Evolutionary conservation across 1,139 yeast species (phyloP).

Genomic region (Scheffersomyces parashehatae): DNA sequence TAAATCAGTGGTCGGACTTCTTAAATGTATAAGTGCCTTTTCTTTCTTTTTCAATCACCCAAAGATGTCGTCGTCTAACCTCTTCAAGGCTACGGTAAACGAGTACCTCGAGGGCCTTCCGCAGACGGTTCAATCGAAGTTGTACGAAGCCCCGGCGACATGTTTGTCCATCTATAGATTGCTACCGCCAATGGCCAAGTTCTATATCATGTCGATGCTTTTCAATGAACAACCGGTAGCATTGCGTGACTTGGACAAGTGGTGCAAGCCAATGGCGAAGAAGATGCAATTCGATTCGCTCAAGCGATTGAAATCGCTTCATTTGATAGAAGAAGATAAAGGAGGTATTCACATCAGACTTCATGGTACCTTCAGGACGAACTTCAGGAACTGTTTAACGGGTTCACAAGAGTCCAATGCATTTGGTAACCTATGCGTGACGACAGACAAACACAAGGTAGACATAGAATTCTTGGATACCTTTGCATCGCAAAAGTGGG

Average conservation of each 20-base stretch:
- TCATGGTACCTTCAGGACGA: slow-evolving; percentile 71
- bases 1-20: too few relatives aligned
- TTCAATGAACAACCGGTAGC: slow-evolving; percentile 77
- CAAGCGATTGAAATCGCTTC: slow-evolving; percentile 73
- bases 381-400: slow-evolving; percentile 80
- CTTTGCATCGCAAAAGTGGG: slow-evolving; percentile 91
- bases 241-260: slow-evolving; percentile 65
- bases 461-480: slow-evolving; percentile 67
- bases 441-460: slow-evolving; percentile 46
- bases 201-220: slow-evolving; percentile 83
- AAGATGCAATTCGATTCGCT: slow-evolving; percentile 73
- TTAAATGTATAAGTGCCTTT: too few relatives aligned
- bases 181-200: slow-evolving; percentile 86
- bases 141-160: slow-evolving; percentile 84
- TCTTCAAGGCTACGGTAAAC: slow-evolving; percentile 75
- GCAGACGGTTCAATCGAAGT: slow-evolving; percentile 73
- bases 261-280: slow-evolving; percentile 65
- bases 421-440: slow-evolving; percentile 41
- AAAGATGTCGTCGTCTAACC: slow-evolving; percentile 40
- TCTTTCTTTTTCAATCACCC: not conserved
- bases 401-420: slow-evolving; percentile 62
- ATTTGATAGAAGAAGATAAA: slow-evolving; percentile 67
- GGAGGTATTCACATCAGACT: slow-evolving; percentile 58
- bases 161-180: slow-evolving; percentile 88
- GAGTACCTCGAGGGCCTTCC: slow-evolving; percentile 91